Percentiles rank a stretch among this genome's conserved stretches.
Evolutionary conservation across 305 asterid species (phyloP).

Genomic region (Solanum aculeatissimum): DNA sequence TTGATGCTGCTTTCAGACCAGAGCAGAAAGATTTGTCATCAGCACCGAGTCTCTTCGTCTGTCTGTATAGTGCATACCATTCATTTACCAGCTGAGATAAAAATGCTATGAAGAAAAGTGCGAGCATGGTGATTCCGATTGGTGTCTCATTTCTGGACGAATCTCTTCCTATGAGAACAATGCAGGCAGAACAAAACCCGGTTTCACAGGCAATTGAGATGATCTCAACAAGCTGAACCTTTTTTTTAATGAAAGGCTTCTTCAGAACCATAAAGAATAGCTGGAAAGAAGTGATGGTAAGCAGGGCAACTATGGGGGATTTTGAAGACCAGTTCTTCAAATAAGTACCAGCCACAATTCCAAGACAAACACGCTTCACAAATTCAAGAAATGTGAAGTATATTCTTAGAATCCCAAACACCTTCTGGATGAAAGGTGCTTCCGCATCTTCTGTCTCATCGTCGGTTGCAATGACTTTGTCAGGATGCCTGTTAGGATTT

Average conservation of each 20-base stretch:
- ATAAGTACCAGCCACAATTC: conserved; percentile 59
- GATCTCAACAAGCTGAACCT: conserved; percentile 81
- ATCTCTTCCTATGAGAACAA: conserved; percentile 31
- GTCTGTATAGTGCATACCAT: conserved; percentile 53
- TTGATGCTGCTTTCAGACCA: conserved; percentile 47
- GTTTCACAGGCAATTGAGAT: conserved; percentile 52
- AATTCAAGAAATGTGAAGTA: conserved; percentile 67
- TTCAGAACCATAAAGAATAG: conserved; percentile 88
- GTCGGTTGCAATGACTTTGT: conserved; percentile 69
- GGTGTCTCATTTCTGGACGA: conserved; percentile 34
- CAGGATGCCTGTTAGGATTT: conserved; percentile 23
- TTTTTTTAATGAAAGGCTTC: conserved; percentile 89
- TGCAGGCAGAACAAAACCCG: conserved; percentile 39
- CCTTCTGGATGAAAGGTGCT: conserved; percentile 74
- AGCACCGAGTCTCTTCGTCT: conserved; percentile 57
- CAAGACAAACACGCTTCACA: conserved; percentile 47
- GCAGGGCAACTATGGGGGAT: conserved; percentile 42
- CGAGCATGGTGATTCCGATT: conserved; percentile 54
- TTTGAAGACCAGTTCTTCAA: conserved; percentile 37
- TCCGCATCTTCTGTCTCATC: conserved; percentile 93
- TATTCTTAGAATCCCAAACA: conserved; percentile 80
- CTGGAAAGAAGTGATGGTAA: conserved; percentile 57
- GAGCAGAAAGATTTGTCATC: conserved; percentile 33
- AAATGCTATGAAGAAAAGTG: conserved; percentile 41
- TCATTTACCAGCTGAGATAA: conserved; percentile 35